Evolutionary conservation across 2,329 filamentous ascomycete genomes (phyloP).

Genomic region (Monosporascus cannonballus): DNA sequence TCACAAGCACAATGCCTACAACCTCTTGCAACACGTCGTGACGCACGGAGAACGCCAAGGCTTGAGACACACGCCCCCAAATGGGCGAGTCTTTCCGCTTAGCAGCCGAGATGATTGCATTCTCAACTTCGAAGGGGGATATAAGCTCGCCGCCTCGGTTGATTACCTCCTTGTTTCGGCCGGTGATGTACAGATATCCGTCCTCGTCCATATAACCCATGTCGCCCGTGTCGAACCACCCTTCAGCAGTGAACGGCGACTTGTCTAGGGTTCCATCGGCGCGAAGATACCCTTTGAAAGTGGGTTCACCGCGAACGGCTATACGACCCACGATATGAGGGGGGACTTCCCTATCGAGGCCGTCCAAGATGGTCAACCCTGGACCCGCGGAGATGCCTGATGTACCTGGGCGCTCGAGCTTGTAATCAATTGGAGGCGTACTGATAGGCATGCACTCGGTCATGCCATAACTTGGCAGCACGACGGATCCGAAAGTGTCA

Average conservation of each 20-base stretch:
- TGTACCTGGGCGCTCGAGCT: slow-evolving; percentile 45
- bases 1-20: slow-evolving; percentile 47
- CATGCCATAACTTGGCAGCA: slow-evolving; percentile 54
- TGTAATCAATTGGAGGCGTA: slow-evolving; percentile 46
- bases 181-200: slow-evolving; percentile 48
- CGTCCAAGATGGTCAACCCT: slow-evolving; percentile 43
- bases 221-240: slow-evolving; percentile 51
- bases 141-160: slow-evolving; percentile 54
- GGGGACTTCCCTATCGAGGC: slow-evolving; percentile 24
- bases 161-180: slow-evolving; percentile 50
- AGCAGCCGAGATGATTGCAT: slow-evolving; percentile 44
- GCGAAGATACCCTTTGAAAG: slow-evolving; percentile 44
- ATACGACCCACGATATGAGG: slow-evolving; percentile 38
- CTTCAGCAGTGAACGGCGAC: slow-evolving; percentile 38
- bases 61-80: slow-evolving; percentile 39
- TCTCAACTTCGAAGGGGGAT: slow-evolving; percentile 53
- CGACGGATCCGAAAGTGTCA: slow-evolving; percentile 43
- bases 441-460: slow-evolving; percentile 56
- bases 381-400: slow-evolving; percentile 47
- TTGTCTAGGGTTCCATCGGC: slow-evolving; percentile 36
- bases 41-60: slow-evolving; percentile 46
- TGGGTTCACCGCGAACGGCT: slow-evolving; percentile 44
- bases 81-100: slow-evolving; percentile 35
- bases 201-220: slow-evolving; percentile 45
- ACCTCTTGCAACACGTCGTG: slow-evolving; percentile 51